Conservation (phyloP, 371 early-diverging fungal species). For the Mortierella sp. region DNA sequence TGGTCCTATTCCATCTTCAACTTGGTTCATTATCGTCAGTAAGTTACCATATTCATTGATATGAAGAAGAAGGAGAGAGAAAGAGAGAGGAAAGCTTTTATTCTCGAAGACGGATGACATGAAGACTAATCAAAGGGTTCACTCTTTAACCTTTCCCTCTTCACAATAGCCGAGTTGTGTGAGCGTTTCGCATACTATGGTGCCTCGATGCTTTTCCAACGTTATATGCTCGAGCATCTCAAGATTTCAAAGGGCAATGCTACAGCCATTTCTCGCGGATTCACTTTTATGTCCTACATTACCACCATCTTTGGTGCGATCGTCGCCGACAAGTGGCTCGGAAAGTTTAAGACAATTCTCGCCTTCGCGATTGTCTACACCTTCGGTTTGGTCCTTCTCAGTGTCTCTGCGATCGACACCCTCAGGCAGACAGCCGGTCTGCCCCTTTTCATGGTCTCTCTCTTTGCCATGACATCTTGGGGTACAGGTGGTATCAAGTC, state of each 20-base stretch:
- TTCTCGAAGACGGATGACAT: too few relatives aligned
- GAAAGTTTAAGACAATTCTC: conserved; percentile 80
- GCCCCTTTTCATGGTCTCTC: conserved; percentile 73
- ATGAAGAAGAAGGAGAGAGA: too few relatives aligned
- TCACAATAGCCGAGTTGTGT: conserved; percentile 54
- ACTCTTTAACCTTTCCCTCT: not conserved
- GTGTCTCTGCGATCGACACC: conserved; percentile 61
- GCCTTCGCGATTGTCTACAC: conserved; percentile 68
- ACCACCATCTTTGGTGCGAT: conserved; percentile 79
- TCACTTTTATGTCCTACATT: conserved; percentile 78
- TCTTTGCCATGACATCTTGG: conserved; percentile 77
- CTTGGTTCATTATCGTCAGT: conserved; percentile 58
- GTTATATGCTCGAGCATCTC: conserved; percentile 59
- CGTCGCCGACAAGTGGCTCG: conserved; percentile 78
- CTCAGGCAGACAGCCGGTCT: conserved; percentile 65
- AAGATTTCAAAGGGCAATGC: conserved; percentile 63
- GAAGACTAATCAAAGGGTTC: not conserved
- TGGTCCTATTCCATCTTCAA: conserved; percentile 53
- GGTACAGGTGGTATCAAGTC: conserved; percentile 94
- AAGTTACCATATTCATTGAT: too few relatives aligned
- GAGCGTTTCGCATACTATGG: conserved; percentile 80
- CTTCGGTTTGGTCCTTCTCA: conserved; percentile 68
- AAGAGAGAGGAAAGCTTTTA: too few relatives aligned
- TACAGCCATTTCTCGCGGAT: conserved; percentile 72
- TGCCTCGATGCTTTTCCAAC: conserved; percentile 67